Conservation (phyloP, 208 protist genomes). For the Acanthamoeba triangularis region DNA sequence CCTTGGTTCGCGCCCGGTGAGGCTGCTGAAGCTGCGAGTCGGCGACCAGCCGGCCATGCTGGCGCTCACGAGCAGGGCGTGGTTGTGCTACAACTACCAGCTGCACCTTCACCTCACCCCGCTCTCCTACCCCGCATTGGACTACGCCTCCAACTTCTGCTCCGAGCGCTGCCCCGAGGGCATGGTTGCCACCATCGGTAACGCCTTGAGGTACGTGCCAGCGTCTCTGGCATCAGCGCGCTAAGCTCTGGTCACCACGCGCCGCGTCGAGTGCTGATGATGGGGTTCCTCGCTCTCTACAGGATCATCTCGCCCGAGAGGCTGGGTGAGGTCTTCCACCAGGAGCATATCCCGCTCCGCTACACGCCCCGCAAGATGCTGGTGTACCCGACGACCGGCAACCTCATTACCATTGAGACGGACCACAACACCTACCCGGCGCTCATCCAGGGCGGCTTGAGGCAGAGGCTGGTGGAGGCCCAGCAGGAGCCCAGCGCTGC, state of each 20-base stretch:
- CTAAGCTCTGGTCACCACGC: background rate
- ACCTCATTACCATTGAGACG: slow-evolving; percentile 91
- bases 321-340: slow-evolving; percentile 92
- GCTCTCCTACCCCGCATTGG: slow-evolving; percentile 91
- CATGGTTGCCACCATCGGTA: slow-evolving; percentile 89
- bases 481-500: slow-evolving; percentile 47
- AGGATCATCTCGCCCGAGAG: slow-evolving; percentile 88
- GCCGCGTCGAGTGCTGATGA: background rate
- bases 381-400: slow-evolving; percentile 86
- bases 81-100: slow-evolving; percentile 91
- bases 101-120: slow-evolving; percentile 88
- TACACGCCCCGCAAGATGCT: slow-evolving; percentile 93
- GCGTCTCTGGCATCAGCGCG: background rate
- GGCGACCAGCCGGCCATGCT: slow-evolving; percentile 89
- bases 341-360: slow-evolving; percentile 85
- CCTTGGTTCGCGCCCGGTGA: slow-evolving; percentile 85
- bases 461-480: slow-evolving; percentile 28
- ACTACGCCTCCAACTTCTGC: slow-evolving; percentile 90
- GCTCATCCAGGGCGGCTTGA: slow-evolving; percentile 29
- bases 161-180: slow-evolving; percentile 94
- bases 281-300: background rate
- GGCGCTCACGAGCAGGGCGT: slow-evolving; percentile 93
- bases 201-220: slow-evolving; percentile 80
- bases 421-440: slow-evolving; percentile 89
- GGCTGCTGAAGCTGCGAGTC: slow-evolving; percentile 80